Evolutionary conservation across 2,329 filamentous ascomycete genomes (phyloP).

Genomic region (Ophiosphaerella korrae): DNA sequence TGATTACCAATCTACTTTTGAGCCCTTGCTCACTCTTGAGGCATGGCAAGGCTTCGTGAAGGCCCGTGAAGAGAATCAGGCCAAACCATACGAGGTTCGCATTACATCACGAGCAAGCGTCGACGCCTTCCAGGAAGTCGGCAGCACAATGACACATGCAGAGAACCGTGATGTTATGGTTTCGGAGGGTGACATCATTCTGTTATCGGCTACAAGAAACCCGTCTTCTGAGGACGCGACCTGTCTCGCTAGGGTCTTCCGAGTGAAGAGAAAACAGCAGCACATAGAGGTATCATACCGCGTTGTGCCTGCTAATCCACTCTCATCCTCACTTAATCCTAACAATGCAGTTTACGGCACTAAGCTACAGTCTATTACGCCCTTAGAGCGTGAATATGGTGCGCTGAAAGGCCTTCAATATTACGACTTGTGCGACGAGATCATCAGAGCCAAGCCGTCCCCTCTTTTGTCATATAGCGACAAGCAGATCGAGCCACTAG

Average conservation of each 20-base stretch:
- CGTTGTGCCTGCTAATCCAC: conserved; percentile 69
- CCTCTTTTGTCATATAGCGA: conserved; percentile 82
- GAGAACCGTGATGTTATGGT: conserved; percentile 75
- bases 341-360: conserved; percentile 73
- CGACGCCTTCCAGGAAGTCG: conserved; percentile 91
- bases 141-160: conserved; percentile 74
- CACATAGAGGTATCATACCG: conserved; percentile 85
- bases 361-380: conserved; percentile 91
- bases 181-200: conserved; percentile 83
- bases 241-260: conserved; percentile 83
- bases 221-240: conserved; percentile 75
- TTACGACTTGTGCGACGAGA: conserved; percentile 94
- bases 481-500: conserved; percentile 70
- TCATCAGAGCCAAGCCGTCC: conserved; percentile 86
- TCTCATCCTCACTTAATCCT: conserved; percentile 69
- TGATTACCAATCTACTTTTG: conserved; percentile 87
- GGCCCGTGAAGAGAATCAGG: conserved; percentile 81
- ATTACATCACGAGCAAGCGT: conserved; percentile 87
- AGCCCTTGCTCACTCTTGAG: conserved; percentile 87
- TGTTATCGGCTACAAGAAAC: conserved; percentile 75
- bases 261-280: conserved; percentile 79
- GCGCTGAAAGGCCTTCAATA: conserved; percentile 89
- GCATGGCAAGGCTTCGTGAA: conserved; percentile 95
- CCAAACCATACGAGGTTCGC: conserved; percentile 84
- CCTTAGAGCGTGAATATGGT: conserved; percentile 93